phyloP scores from a whole-genome alignment of 352 stramenopile species.

The Phytophthora crassamura region DNA sequence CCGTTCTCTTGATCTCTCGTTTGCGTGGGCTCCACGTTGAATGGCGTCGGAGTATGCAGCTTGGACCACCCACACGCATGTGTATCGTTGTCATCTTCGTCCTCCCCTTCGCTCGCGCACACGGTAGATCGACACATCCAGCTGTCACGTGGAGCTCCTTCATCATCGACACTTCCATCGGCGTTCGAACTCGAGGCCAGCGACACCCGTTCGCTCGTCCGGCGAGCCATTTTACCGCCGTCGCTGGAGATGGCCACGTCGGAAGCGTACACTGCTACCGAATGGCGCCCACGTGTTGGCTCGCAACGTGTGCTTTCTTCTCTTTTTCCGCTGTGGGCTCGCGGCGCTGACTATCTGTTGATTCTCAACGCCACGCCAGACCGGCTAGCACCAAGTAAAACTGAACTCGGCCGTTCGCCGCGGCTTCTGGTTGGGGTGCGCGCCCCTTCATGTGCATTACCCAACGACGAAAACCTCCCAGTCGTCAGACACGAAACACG shows the following conservation, averaged over 20 bases:
- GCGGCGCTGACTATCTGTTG: conserved; percentile 28
- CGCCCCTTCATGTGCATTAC: no score
- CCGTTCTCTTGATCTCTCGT: conserved; percentile 2
- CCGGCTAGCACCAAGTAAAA: conserved; percentile 13
- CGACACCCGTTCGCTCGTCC: conserved; percentile 23
- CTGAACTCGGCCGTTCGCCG: conserved; percentile 7
- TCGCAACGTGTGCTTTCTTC: conserved; percentile 22
- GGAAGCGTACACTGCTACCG: conserved; percentile 35
- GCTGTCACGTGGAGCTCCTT: conserved; percentile 37
- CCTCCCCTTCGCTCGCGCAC: conserved; percentile 38
- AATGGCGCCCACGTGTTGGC: conserved; percentile 11
- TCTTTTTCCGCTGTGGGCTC: conserved; percentile 29
- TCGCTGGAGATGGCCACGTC: conserved; percentile 34
- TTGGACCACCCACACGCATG: conserved; percentile 31
- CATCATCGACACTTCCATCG: conserved; percentile 16
- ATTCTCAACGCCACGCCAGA: conserved; percentile 17
- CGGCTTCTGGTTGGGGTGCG: conserved; percentile 1
- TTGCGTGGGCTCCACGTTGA: conserved; percentile 1
- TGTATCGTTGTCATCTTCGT: conserved; percentile 32
- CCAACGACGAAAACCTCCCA: conserved; percentile 37
- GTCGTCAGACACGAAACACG: conserved; percentile 64
- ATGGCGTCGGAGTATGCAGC: conserved; percentile 25
- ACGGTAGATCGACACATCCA: conserved; percentile 71
- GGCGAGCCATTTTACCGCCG: conserved; percentile 33
- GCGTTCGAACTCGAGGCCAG: conserved; percentile 11